Evolutionary conservation across 2,329 filamentous ascomycete species (phyloP).

Genomic region (Pseudocercospora musae): DNA sequence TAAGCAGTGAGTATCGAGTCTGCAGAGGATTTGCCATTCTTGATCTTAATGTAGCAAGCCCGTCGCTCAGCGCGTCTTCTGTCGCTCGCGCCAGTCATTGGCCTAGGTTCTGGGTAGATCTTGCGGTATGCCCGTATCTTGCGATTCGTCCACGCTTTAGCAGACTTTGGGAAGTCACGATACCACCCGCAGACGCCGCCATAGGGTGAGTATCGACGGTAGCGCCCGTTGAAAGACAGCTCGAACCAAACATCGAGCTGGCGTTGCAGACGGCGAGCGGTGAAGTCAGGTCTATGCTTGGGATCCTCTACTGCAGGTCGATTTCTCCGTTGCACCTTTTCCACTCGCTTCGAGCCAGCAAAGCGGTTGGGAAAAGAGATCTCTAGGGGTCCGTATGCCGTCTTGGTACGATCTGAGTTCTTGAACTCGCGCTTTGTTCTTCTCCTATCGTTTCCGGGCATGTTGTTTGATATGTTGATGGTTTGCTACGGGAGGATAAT

Average conservation of each 20-base stretch:
- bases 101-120: background rate
- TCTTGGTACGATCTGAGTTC: background rate
- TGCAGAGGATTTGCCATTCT: background rate
- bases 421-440: background rate
- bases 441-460: background rate
- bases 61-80: background rate
- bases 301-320: background rate
- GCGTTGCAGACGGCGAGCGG: background rate
- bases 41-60: background rate
- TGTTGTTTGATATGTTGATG: background rate
- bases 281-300: background rate
- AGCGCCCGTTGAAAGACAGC: background rate
- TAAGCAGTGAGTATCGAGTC: background rate
- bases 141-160: background rate
- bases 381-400: background rate
- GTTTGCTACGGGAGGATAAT: background rate
- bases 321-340: background rate
- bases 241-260: background rate
- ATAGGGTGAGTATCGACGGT: background rate
- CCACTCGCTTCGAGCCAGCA: background rate
- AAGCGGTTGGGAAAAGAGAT: background rate
- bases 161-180: background rate
- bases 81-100: background rate
- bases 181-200: background rate
- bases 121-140: background rate